phyloP scores from a whole-genome alignment of 306 rosid genomes.

The Pueraria montana region DNA sequence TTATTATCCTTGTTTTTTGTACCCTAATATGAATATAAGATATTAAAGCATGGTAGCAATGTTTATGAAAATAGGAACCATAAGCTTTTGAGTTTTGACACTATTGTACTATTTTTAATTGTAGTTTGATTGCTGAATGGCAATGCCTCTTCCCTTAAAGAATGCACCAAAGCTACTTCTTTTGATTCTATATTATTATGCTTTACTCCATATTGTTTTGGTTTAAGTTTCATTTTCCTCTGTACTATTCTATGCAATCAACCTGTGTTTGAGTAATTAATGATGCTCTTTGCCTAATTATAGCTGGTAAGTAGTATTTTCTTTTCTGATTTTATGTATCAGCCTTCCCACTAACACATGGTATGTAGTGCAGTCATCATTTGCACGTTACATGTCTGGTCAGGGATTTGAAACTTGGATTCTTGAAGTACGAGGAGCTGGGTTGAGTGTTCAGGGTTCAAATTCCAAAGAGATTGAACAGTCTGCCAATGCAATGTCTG shows the following conservation, averaged over 20 bases:
- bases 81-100: slow-evolving; percentile 14
- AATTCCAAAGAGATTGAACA: slow-evolving; percentile 66
- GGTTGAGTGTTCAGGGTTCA: slow-evolving; percentile 77
- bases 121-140: slow-evolving; percentile 31
- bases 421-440: slow-evolving; percentile 97
- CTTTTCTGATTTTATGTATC: slow-evolving; percentile 33
- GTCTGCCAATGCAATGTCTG: slow-evolving; percentile 69
- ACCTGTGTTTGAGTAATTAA: slow-evolving; percentile 16
- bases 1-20: slow-evolving; percentile 28
- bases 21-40: slow-evolving; percentile 16
- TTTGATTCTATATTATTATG: slow-evolving; percentile 17
- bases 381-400: slow-evolving; percentile 94
- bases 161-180: slow-evolving; percentile 24
- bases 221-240: slow-evolving; percentile 23
- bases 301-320: slow-evolving; percentile 27
- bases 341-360: slow-evolving; percentile 45
- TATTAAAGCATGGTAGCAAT: slow-evolving; percentile 24
- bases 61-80: neutral
- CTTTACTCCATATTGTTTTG: slow-evolving; percentile 11
- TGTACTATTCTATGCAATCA: neutral
- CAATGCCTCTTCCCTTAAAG: slow-evolving; percentile 37
- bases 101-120: slow-evolving; percentile 21
- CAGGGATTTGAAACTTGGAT: slow-evolving; percentile 98
- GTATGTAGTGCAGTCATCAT: slow-evolving; percentile 81
- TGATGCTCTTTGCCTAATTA: slow-evolving; percentile 24